phyloP scores from a whole-genome alignment of 163 green algal genomes.

The Trebouxia gelatinosa region DNA sequence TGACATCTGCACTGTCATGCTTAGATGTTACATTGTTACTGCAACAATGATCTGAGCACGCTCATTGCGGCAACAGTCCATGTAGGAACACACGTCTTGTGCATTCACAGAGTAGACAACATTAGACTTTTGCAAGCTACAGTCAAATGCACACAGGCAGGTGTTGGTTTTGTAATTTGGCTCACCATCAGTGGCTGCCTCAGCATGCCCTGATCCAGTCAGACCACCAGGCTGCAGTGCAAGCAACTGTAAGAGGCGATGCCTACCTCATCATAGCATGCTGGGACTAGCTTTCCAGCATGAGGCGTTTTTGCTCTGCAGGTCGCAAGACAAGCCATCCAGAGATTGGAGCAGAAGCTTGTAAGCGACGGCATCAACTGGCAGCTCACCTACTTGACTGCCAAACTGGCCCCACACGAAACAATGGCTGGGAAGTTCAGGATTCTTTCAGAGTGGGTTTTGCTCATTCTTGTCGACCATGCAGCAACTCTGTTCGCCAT shows the following conservation, averaged over 20 bases:
- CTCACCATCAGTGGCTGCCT: too few relatives aligned
- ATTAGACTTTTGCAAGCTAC: too few relatives aligned
- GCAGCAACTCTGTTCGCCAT: too few relatives aligned
- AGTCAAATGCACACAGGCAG: too few relatives aligned
- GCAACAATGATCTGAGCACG: background rate
- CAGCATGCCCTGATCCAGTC: too few relatives aligned
- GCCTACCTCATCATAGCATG: background rate
- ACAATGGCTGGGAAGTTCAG: slow-evolving; percentile 7
- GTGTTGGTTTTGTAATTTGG: too few relatives aligned
- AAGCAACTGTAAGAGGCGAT: background rate
- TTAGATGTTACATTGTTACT: background rate
- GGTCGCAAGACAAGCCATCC: background rate
- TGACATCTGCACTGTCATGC: background rate
- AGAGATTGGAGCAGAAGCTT: slow-evolving; percentile 2
- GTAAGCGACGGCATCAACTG: slow-evolving; percentile 1
- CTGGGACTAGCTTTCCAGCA: background rate
- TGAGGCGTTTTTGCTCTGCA: background rate
- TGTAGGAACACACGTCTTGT: too few relatives aligned
- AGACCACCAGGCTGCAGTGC: background rate
- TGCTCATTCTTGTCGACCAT: too few relatives aligned
- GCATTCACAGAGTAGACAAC: too few relatives aligned
- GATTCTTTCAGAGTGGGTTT: too few relatives aligned
- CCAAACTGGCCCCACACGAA: background rate
- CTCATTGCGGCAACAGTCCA: background rate
- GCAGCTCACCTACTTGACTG: background rate